These are phyloP conservation scores for Cicer yamashitae DNA, from an alignment of 306 rosid genomes.

Conservation along the genomic window DNA sequence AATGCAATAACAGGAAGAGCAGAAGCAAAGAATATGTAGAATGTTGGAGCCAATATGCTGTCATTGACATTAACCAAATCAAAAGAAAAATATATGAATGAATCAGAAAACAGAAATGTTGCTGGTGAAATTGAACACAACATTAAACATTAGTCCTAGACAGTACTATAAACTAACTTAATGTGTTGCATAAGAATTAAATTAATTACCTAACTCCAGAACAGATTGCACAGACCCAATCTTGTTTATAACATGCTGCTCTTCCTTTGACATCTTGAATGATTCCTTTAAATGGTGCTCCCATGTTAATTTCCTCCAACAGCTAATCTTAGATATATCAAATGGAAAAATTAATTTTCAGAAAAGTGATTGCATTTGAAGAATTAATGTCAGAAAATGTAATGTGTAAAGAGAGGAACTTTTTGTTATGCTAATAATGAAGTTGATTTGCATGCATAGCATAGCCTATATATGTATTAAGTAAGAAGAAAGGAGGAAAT, in stretches of 20 bases:
- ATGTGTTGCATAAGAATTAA: neutral
- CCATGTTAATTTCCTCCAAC: conserved; percentile 47
- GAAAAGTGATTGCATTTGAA: conserved; percentile 26
- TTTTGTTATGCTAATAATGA: neutral
- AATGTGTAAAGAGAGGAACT: neutral
- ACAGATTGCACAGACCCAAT: conserved; percentile 65
- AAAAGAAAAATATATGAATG: conserved; percentile 1
- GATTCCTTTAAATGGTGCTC: conserved; percentile 66
- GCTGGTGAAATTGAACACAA: neutral
- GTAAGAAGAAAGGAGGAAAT: neutral
- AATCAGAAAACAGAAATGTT: neutral
- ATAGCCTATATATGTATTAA: neutral
- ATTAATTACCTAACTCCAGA: conserved; percentile 64
- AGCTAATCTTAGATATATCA: conserved; percentile 43
- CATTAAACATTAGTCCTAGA: neutral
- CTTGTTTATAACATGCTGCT: conserved; percentile 72
- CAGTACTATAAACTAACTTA: neutral
- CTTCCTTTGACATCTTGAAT: conserved; percentile 76
- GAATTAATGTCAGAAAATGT: conserved; percentile 5
- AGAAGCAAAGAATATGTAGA: conserved; percentile 90
- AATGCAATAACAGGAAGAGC: conserved; percentile 93
- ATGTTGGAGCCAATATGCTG: conserved; percentile 88
- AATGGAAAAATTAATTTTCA: neutral
- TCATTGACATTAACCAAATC: neutral
- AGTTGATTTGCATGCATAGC: neutral